Evolutionary conservation across 169 alveolate species (phyloP).

Genomic region (Plasmodium yoelii): DNA sequence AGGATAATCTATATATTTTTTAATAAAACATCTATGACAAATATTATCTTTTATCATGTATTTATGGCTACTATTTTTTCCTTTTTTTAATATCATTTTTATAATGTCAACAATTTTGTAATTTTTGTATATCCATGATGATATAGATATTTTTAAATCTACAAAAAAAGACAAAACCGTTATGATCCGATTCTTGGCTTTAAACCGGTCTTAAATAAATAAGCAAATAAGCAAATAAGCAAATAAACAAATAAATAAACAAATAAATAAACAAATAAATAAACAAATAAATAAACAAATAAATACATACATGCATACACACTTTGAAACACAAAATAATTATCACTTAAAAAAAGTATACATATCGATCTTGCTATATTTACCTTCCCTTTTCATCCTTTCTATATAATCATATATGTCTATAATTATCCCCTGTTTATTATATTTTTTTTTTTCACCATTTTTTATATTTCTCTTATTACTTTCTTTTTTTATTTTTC

Average conservation of each 20-base stretch:
- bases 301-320: not conserved
- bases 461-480: constrained; percentile 4
- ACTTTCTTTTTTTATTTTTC: not conserved
- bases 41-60: not conserved
- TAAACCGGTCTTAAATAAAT: no score
- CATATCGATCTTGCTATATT: constrained; percentile 5
- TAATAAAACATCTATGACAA: constrained; percentile 61
- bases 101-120: constrained; percentile 32
- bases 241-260: no score
- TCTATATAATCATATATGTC: constrained; percentile 61
- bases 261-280: no score
- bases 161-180: constrained; percentile 1
- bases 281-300: not conserved
- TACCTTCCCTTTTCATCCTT: constrained; percentile 16
- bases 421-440: constrained; percentile 45
- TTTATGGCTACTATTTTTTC: not conserved
- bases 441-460: constrained; percentile 2
- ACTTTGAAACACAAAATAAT: not conserved
- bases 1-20: constrained; percentile 27
- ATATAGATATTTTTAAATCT: constrained; percentile 42
- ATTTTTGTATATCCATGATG: constrained; percentile 56
- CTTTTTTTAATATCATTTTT: constrained; percentile 13
- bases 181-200: no score
- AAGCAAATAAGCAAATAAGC: no score
- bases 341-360: no score